phyloP scores from a whole-genome alignment of 305 asterid genomes.

The Coffea humblotiana region DNA sequence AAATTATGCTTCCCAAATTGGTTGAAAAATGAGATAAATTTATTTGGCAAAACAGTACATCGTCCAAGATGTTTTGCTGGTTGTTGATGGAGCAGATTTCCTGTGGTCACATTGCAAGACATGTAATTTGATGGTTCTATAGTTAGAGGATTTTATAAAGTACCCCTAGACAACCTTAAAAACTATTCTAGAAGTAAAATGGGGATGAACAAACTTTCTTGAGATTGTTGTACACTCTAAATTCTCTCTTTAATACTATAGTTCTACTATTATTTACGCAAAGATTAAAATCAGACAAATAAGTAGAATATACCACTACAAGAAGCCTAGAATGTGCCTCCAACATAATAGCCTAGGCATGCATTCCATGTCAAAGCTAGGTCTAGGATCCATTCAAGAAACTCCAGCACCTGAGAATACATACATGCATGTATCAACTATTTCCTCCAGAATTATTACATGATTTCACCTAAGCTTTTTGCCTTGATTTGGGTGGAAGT shows the following conservation, averaged over 20 bases:
- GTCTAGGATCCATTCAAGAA: neutral
- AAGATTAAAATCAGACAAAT: too few species aligned
- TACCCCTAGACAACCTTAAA: too few species aligned
- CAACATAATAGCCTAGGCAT: neutral
- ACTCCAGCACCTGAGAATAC: neutral
- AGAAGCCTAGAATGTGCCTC: neutral
- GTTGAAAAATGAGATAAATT: too few species aligned
- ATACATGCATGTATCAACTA: neutral
- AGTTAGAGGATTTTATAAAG: too few species aligned
- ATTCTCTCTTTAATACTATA: neutral
- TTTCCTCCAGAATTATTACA: neutral
- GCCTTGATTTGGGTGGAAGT: conserved; percentile 40
- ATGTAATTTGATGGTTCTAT: neutral
- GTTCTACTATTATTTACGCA: neutral
- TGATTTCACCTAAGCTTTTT: neutral
- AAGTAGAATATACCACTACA: neutral
- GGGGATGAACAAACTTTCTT: neutral
- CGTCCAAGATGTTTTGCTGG: neutral
- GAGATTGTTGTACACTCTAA: too few species aligned
- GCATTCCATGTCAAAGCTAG: neutral
- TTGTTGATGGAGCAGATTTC: neutral
- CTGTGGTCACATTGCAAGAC: neutral
- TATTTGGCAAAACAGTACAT: neutral
- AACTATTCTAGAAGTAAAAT: neutral
- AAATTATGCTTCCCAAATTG: too few species aligned